A percentile compares a stretch with the other conserved stretches of the same genome.
phyloP scores from a whole-genome alignment of 2,329 filamentous ascomycete genomes.

The Thielaviopsis populi region DNA sequence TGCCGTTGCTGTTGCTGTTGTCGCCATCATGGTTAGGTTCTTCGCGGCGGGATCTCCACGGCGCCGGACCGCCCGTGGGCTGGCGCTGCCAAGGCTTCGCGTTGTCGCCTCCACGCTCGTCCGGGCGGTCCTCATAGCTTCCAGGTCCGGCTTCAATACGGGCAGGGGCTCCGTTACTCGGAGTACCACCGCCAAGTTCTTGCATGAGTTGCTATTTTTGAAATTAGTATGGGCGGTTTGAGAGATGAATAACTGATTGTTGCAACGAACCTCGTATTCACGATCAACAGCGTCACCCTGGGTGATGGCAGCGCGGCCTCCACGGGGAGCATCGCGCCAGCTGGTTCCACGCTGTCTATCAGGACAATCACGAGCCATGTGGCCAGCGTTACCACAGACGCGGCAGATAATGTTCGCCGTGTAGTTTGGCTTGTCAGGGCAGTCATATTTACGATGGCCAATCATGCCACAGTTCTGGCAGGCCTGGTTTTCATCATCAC shows the following conservation, averaged over 20 bases:
- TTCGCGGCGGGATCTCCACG: constrained; percentile 49
- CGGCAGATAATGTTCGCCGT: constrained; percentile 99
- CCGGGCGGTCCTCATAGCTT: constrained; percentile 39
- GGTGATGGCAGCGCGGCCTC: constrained; percentile 44
- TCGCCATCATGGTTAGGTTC: constrained; percentile 34
- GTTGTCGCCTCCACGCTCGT: constrained; percentile 33
- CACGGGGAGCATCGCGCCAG: constrained; percentile 56
- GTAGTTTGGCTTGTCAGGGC: constrained; percentile 91
- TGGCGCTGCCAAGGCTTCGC: constrained; percentile 80
- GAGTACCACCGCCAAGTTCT: constrained; percentile 65
- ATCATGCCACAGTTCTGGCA: constrained; percentile 99
- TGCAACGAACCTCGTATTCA: constrained; percentile 73
- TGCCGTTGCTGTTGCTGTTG: constrained; percentile 28
- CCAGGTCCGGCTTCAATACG: constrained; percentile 78
- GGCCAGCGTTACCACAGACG: constrained; percentile 91
- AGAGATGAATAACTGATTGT: not conserved
- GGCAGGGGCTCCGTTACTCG: constrained; percentile 45
- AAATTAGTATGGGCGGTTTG: constrained; percentile 28
- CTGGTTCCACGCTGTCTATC: constrained; percentile 80
- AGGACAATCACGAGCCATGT: constrained; percentile 96
- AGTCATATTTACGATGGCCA: constrained; percentile 96
- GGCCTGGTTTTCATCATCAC: constrained; percentile 97
- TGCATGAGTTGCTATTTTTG: constrained; percentile 73
- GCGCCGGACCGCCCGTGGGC: constrained; percentile 68
- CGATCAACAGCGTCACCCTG: constrained; percentile 74